Evolutionary conservation across 1,139 yeast genomes (phyloP), one percentile per base, ranked within the genome.

Genomic region (Hanseniaspora uvarum): DNA sequence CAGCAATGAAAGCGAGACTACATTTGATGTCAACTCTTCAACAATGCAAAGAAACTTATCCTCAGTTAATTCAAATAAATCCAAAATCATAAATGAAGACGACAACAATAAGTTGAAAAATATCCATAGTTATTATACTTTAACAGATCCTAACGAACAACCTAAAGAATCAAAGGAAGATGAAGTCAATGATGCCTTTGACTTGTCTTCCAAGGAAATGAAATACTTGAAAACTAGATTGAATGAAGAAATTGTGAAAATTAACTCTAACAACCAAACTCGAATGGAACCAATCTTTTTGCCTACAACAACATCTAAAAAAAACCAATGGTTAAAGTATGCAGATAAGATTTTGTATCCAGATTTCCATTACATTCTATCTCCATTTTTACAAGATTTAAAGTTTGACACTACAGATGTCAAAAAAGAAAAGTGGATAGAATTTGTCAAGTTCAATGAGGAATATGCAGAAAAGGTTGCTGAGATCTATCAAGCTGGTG

Each of bases 291-390:
- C 96, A 0, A 85, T 89, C 49, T 88, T 96, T 95, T 72, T 88
- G 46, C 53, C 53, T 11, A 30, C 48, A 5, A 50, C 53, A 5
- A 50, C 53, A 3, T 72, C 83, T 57, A 74, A 89, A 59, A 75
- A 80, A 59, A 84, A 84, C 65, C 79, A 76, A 62, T 92, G 96
- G 95, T 74, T 95, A 62, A 73, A 74, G 57, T 89, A 87, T 65
- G 95, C 97, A 0, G 98, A 92, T 65, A 80, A 84, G 61, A 83
- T 83, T 24, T 72, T 94, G 46, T 94, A 98, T 97, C 96, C 96
- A 1, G 83, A 87, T 3, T 81, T 89, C 68, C 98, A 94, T 67
- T 92, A 92, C 69, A 86, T 89, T 65, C 85, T 86, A 68, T 83
- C 82, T 53, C 72, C 69, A 6, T 50, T 50, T 14, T n/a, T 54